Evolutionary conservation across 768 basidiomycete genomes (phyloP).

Genomic region (Dentipellis fragilis): DNA sequence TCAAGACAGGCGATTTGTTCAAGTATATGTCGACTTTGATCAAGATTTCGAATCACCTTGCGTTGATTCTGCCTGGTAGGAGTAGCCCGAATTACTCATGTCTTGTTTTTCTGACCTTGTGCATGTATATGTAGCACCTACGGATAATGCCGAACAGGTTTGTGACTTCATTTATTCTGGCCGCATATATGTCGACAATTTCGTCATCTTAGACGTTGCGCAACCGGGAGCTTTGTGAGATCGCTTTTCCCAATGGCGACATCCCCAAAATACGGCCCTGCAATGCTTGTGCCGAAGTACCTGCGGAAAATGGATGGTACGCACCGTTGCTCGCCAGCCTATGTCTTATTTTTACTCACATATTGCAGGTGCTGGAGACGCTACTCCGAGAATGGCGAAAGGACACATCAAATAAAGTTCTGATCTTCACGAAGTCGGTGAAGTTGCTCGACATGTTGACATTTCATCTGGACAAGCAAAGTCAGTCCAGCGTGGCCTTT

Average conservation of each 20-base stretch:
- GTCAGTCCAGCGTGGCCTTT: slow-evolving; percentile 25
- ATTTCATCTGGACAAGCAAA: slow-evolving; percentile 51
- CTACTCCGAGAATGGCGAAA: slow-evolving; percentile 60
- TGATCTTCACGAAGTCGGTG: slow-evolving; percentile 90
- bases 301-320: slow-evolving; percentile 84
- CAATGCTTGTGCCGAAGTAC: slow-evolving; percentile 51
- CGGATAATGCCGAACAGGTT: slow-evolving; percentile 63
- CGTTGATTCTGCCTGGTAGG: slow-evolving; percentile 72
- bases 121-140: slow-evolving; percentile 37
- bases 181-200: neutral
- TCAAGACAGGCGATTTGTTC: slow-evolving; percentile 46
- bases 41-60: slow-evolving; percentile 84
- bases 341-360: neutral
- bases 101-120: too few species aligned
- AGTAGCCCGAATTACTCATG: neutral
- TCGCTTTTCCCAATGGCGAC: slow-evolving; percentile 50
- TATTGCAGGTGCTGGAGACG: slow-evolving; percentile 52
- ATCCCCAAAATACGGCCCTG: slow-evolving; percentile 51
- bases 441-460: slow-evolving; percentile 82
- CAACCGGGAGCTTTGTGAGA: slow-evolving; percentile 50
- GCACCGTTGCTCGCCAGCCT: slow-evolving; percentile 15
- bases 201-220: slow-evolving; percentile 28
- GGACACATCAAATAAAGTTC: slow-evolving; percentile 69
- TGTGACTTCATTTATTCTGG: neutral
- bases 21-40: slow-evolving; percentile 75